Evolutionary conservation across 495 filamentous ascomycete species (phyloP), one percentile per base, ranked within the genome.

Genomic region (Aspergillus nidulans): DNA sequence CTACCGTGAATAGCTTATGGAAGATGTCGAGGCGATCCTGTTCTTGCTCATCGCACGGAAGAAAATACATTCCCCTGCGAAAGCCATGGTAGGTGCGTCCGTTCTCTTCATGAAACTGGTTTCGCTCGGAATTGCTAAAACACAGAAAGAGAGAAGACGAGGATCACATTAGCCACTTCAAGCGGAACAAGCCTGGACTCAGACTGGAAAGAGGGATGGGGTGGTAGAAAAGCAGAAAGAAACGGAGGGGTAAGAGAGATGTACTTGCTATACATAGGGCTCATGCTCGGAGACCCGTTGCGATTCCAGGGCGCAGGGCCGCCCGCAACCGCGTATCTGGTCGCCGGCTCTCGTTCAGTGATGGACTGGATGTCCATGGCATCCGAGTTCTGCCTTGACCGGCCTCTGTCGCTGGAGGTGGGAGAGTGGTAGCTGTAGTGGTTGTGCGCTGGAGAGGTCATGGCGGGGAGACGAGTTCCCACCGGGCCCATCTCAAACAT

Each of bases 21-120:
- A 88, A 84, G 34, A 91, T 85, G 58, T 94, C 89, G 47, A 92
- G 75, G 26, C 86, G 84, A 61, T 91, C 85, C 67, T 83, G 79
- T 63, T 94, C 89, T 46, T 72, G 67, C 76, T 79, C 74, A 46
- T 81, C 78, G 58, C 78, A 81, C 6, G 78, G 78, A 15, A 77
- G 66, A 62, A 77, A 66, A 56, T 80, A 81, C 3, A 74, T 63
- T 38, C 77, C 76, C 59, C 63, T 70, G 34, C 75, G 77, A 57
- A 68, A 81, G 24, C 69, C 69, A 62, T 79, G 76, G 61, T 80
- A 81, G 25, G 59, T 52, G 12, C 78, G 70, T 23, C 73, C 77
- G 59, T 81, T 80, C 52, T 81, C 78, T 57, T 64, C 53, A 58
- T 75, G 55, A 19, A 51, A 52, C 2, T 68, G 65, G 38, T 69